Conservation (phyloP, 2,329 filamentous ascomycete species). For the Aspergillus amoenus region DNA sequence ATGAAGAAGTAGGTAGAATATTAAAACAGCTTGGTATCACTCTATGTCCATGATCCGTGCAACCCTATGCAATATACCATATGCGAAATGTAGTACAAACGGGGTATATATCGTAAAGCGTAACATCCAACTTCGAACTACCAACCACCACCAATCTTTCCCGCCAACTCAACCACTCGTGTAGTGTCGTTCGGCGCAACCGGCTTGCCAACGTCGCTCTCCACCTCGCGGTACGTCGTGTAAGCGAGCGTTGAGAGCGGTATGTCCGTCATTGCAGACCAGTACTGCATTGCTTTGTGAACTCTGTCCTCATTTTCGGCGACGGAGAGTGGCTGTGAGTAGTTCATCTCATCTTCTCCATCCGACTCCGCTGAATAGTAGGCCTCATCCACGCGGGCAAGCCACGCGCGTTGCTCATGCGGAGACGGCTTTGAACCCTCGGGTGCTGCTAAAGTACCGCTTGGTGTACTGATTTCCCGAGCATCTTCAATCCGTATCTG, state of each 20-base stretch:
- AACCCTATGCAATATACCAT: slow-evolving; percentile 1
- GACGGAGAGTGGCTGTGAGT: slow-evolving; percentile 25
- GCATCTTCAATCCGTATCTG: slow-evolving; percentile 90
- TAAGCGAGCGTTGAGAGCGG: slow-evolving; percentile 70
- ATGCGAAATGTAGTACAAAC: slow-evolving; percentile 5
- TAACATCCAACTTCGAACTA: slow-evolving; percentile 42
- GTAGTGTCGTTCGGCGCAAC: slow-evolving; percentile 64
- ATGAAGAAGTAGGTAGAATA: too few relatives aligned
- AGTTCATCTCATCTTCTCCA: slow-evolving; percentile 37
- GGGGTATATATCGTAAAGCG: slow-evolving; percentile 22
- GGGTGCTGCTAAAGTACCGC: slow-evolving; percentile 17
- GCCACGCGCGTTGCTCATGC: slow-evolving; percentile 82
- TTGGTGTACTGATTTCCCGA: slow-evolving; percentile 24
- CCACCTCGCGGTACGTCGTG: slow-evolving; percentile 87
- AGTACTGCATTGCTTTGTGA: slow-evolving; percentile 69
- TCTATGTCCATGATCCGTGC: slow-evolving; percentile 6
- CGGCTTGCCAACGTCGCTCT: slow-evolving; percentile 89
- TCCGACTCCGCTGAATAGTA: slow-evolving; percentile 76
- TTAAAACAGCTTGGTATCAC: background rate
- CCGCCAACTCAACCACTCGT: slow-evolving; percentile 81
- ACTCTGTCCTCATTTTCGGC: slow-evolving; percentile 42
- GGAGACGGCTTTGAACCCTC: slow-evolving; percentile 61
- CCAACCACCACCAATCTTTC: slow-evolving; percentile 93
- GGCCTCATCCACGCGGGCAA: slow-evolving; percentile 79
- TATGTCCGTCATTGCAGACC: slow-evolving; percentile 71